Conservation (phyloP, 108 stramenopile species). For the Skeletonema costatum region DNA sequence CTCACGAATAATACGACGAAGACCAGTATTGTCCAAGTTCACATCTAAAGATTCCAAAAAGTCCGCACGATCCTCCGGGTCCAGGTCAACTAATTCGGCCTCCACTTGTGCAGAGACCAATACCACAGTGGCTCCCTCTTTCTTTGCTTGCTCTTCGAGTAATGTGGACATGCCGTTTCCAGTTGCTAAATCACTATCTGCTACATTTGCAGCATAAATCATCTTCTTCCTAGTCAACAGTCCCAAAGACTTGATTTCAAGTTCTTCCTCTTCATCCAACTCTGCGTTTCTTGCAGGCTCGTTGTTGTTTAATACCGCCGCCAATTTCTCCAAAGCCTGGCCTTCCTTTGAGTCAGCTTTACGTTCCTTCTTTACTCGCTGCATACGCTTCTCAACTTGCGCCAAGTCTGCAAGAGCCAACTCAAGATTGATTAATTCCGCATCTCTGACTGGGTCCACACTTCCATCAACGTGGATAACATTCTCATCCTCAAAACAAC, state of each 20-base stretch:
- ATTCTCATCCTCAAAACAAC: constrained; percentile 98
- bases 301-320: constrained; percentile 65
- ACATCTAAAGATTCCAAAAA: constrained; percentile 92
- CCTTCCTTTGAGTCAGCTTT: constrained; percentile 72
- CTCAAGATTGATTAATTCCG: constrained; percentile 97
- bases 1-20: constrained; percentile 87
- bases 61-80: constrained; percentile 76
- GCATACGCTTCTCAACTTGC: constrained; percentile 93
- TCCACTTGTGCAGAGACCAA: constrained; percentile 98
- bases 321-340: constrained; percentile 86
- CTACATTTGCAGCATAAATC: constrained; percentile 98
- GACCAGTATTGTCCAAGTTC: constrained; percentile 84
- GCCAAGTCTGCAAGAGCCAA: constrained; percentile 95
- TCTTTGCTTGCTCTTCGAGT: constrained; percentile 73
- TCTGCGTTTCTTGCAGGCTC: constrained; percentile 86
- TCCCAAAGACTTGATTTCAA: constrained; percentile 76
- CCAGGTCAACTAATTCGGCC: constrained; percentile 91
- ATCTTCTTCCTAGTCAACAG: constrained; percentile 92
- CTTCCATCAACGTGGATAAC: constrained; percentile 95
- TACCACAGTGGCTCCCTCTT: constrained; percentile 89
- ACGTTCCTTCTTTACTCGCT: constrained; percentile 81
- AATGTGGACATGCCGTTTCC: constrained; percentile 90
- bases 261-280: constrained; percentile 83
- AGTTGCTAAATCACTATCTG: constrained; percentile 89
- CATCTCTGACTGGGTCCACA: constrained; percentile 95